Evolutionary conservation across 2,329 filamentous ascomycete genomes (phyloP), one percentile per base, ranked within the genome.

Genomic region (Fusarium paranaense): DNA sequence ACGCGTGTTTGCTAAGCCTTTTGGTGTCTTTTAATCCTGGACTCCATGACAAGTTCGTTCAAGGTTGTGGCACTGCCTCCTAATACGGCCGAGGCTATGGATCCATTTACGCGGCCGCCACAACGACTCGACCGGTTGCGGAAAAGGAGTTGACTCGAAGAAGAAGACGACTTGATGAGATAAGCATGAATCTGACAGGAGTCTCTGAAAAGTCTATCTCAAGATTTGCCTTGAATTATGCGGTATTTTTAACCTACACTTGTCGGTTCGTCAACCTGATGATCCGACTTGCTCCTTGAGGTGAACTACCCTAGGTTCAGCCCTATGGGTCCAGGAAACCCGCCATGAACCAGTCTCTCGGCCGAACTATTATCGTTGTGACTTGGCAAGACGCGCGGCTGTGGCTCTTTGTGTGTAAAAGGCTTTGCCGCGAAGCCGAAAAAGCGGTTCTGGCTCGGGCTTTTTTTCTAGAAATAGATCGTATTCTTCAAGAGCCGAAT

Each of bases 391-490:
- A 64, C 62, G 62, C 50, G 62, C 37, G 50, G 50, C 62, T 64
- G 22, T 32, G 33, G 47, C 38, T 52, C 22, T n/a, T n/a, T n/a
- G 16, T 11, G 54, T 10, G 9, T 16, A 57, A 56, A 52, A 67
- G 54, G 57, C 56, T 64, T 35, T 62, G 52, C 30, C 27, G n/a
- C 22, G 30, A 62, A 9, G 38, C 50, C 37, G 56, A 64, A 62
- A 61, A 69, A 25, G 70, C 40, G 22, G 27, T 64, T 64, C 52
- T 37, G 27, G 18, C 22, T 50, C 18, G 27, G 25, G 35, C 27
- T 20, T 32, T 42, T 22, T 22, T 74, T 70, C 65, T 64, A 64
- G 69, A 74, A 72, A 62, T 40, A 69, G 71, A 52, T 27, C 58
- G 64, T 42, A 63, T 69, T 61, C 52, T 37, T 65, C 45, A 72